Base-by-base conservation (phyloP, 768 basidiomycete genomes). In the Cubamyces sp. region DNA sequence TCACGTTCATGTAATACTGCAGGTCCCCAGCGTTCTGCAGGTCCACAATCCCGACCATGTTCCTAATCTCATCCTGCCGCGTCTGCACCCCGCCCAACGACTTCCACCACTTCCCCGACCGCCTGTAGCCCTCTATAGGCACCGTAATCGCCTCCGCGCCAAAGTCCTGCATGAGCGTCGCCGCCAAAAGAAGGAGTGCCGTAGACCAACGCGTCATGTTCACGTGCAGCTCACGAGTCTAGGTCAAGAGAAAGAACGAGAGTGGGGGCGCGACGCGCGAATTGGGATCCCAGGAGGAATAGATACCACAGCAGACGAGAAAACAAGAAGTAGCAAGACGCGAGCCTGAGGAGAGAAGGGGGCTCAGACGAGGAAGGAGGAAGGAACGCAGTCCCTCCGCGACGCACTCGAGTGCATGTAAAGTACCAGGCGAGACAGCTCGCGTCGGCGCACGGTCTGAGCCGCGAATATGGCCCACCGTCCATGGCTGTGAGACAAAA, bases 1-100 rank as follows among this genome's bases (percentile, higher is more conserved):
- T 71, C 41, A 76, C 50, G 52, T 74, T 71, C 23, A 67, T 66
- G 52, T 60, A 68, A 56, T 75, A 75, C 51, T 68, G 66, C 51
- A 73, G 48, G 51, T 74, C 72, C 5, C 60, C 58, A 26, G 50
- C 39, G 59, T 73, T 66, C 28, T 50, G 49, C n/a, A 56, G 40
- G 48, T 68, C 51, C 42, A 63, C 53, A 12, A 59, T 42, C 34
- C 62, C 49, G 53, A 53, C 40, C 54, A 21, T 23, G 19, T 6
- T 54, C 3, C 23, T 57, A 59, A 62, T 60, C 57, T 61, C 21
- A 54, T 59, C 19, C 18, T 43, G 18, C 28, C 48, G 26, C 67
- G 45, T 9, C 28, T 28, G 28, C 25, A 57, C 42, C 11, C 55
- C 58, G 16, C 60, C 60, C 23, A 57, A 18, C n/a, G 53, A 40